These are phyloP conservation scores for Nemania sp. DNA, from an alignment of 2,329 filamentous ascomycete genomes.

Conservation along the genomic window DNA sequence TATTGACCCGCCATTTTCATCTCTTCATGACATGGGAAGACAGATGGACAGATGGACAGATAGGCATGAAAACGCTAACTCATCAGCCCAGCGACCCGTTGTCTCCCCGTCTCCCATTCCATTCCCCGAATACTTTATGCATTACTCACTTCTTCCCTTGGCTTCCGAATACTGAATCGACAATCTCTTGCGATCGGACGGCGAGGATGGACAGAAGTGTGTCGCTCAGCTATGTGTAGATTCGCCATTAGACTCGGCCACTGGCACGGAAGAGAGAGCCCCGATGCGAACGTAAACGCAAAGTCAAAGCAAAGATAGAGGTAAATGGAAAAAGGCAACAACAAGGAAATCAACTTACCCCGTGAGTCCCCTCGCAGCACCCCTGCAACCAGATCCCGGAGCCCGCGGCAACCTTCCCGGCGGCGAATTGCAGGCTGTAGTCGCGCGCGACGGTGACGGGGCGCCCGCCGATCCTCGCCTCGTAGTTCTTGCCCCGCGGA, in stretches of 20 bases:
- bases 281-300: not conserved
- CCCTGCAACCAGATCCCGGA: conserved; percentile 92
- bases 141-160: conserved; percentile 9
- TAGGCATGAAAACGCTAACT: not conserved
- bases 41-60: no score
- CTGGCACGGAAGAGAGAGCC: not conserved
- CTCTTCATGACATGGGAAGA: not conserved
- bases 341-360: conserved; percentile 64
- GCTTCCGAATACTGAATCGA: conserved; percentile 36
- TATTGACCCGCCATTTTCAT: conserved; percentile 6
- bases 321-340: not conserved
- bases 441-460: conserved; percentile 65
- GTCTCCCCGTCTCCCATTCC: not conserved
- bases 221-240: conserved; percentile 33
- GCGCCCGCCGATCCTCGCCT: conserved; percentile 56
- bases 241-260: not conserved
- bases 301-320: not conserved
- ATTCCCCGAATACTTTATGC: no score
- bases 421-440: conserved; percentile 75
- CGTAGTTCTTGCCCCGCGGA: conserved; percentile 26
- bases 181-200: conserved; percentile 37
- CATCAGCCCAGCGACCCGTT: not conserved
- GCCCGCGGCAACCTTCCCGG: conserved; percentile 68
- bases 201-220: conserved; percentile 37
- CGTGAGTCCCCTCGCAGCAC: conserved; percentile 90